phyloP scores from a whole-genome alignment of 176 grass and related monocot species.

The Leersia perrieri region DNA sequence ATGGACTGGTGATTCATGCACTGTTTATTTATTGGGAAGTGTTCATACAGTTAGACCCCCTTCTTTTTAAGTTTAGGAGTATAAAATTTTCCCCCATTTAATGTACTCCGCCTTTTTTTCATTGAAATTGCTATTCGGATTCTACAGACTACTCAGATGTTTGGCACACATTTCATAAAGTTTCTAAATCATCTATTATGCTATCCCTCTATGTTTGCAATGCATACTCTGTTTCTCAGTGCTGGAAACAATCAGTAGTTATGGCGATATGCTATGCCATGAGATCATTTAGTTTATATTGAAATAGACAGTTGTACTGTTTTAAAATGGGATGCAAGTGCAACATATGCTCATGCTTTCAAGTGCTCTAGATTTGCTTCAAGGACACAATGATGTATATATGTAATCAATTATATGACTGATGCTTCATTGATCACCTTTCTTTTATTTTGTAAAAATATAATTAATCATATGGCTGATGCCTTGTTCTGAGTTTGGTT shows the following conservation, averaged over 20 bases:
- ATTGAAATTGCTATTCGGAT: background rate
- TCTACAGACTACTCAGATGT: background rate
- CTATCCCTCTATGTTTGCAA: background rate
- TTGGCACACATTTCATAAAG: background rate
- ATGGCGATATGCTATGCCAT: background rate
- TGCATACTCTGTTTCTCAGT: constrained; percentile 6
- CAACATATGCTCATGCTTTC: background rate
- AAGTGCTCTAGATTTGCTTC: constrained; percentile 23
- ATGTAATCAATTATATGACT: no score
- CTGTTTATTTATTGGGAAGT: background rate
- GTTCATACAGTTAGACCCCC: background rate
- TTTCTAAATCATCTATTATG: background rate
- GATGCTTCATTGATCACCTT: background rate
- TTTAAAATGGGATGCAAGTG: background rate
- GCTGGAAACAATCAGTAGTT: constrained; percentile 13
- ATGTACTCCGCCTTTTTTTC: background rate
- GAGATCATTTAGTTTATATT: background rate
- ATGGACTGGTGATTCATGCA: background rate
- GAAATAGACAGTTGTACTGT: background rate
- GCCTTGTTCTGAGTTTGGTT: constrained; percentile 19
- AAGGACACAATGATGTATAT: no score
- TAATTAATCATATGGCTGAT: background rate
- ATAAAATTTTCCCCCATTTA: background rate
- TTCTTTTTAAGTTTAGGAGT: constrained; percentile 16
- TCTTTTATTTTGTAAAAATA: background rate